A percentile compares a stretch with the other conserved stretches of the same genome.
Evolutionary conservation across 495 filamentous ascomycete genomes (phyloP).

Genomic region (Tuber indicum): DNA sequence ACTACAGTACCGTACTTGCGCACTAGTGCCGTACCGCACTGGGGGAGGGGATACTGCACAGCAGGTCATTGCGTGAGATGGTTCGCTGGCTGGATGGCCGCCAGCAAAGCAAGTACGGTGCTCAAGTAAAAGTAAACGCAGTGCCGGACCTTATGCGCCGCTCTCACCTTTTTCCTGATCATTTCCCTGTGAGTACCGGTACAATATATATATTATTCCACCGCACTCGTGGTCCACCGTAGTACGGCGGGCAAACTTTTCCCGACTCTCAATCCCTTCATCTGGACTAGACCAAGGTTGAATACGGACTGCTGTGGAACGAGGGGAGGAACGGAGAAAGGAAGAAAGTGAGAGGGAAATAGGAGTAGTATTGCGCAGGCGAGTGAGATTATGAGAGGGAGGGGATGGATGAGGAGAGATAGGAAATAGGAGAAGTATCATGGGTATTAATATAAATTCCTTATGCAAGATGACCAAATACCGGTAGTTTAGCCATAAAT

Average conservation of each 20-base stretch:
- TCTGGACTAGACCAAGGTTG: not conserved
- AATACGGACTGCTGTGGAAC: not conserved
- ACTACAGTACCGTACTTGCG: too few species aligned
- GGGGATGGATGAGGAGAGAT: not conserved
- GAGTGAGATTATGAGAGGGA: not conserved
- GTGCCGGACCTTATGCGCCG: not conserved
- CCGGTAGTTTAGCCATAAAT: slow-evolving; percentile 4
- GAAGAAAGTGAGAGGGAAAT: not conserved
- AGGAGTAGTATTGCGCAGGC: not conserved
- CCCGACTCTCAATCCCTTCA: not conserved
- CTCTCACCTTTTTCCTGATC: not conserved
- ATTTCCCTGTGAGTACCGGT: not conserved
- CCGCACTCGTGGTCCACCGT: not conserved
- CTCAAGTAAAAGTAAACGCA: not conserved
- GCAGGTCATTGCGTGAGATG: not conserved
- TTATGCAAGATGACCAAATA: slow-evolving; percentile 1
- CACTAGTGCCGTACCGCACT: not conserved
- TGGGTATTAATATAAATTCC: slow-evolving; percentile 2
- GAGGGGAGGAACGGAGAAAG: not conserved
- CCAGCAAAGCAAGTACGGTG: not conserved
- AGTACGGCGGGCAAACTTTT: not conserved
- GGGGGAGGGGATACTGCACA: too few species aligned
- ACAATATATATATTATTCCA: not conserved
- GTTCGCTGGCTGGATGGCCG: not conserved
- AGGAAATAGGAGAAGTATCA: too few species aligned